Base-by-base conservation (phyloP, 1,284 basidiomycete species). In the Flammula alnicola region DNA sequence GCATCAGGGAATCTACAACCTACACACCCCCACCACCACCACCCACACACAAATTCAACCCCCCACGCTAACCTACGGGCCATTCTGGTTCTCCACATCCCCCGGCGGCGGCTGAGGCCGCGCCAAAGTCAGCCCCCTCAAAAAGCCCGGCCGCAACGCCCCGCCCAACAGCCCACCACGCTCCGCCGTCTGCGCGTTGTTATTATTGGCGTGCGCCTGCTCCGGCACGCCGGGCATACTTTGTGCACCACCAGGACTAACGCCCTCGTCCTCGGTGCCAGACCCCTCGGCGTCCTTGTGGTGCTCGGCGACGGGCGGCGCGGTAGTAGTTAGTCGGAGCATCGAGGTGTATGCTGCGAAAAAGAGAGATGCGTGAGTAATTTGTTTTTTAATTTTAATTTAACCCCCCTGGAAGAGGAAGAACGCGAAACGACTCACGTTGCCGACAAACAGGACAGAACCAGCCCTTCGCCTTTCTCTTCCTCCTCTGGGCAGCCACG, bases 381-480 rank as follows among this genome's bases (percentile, higher is more conserved):
- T 11, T 36, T n/a, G 8, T 12, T 5, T 17, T 26, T 3, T 27
- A 46, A 20, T 38, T 26, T 38, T 36, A 36, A 30, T 32, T 27
- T 41, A 50, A 27, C 3, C 22, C 20, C 41, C 12, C 33, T 47
- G 32, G 39, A 14, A 30, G 39, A 52, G 50, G 45, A 33, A 42
- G n/a, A 14, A 3, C 9, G 40, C 20, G 20, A 26, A 44, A 39
- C 30, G 16, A 67, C 68, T 49, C 48, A 74, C 70, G 91, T 76
- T 95, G 93, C 60, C 93, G 80, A 66, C 93, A 95, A 42, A 95
- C 91, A 23, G 93, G 93, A 66, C 93, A 95, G 79, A 91, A 93
- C 93, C 93, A 95, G 11, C 93, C 93, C 70, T 95, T 95, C 1
- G 91, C 88, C 72, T 91, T 94, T 59, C 92, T 79, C 76, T 93